These are phyloP conservation scores for Mycena leptocephala DNA, from an alignment of 768 basidiomycete species.

Conservation along the genomic window DNA sequence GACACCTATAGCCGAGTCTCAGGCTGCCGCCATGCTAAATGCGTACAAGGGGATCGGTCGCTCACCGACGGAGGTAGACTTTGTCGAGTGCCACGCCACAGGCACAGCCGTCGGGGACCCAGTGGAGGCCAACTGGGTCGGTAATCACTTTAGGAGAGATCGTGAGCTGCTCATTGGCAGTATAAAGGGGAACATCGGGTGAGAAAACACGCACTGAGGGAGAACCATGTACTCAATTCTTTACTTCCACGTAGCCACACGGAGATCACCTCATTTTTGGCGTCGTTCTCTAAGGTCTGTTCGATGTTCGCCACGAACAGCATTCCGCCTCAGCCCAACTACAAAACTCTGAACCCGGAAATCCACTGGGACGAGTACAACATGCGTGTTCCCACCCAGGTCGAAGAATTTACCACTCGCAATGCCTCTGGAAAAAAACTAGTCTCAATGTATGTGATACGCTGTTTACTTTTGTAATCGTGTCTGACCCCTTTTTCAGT, in stretches of 20 bases:
- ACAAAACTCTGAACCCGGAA: slow-evolving; percentile 50
- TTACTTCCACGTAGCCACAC: slow-evolving; percentile 39
- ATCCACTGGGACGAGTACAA: slow-evolving; percentile 51
- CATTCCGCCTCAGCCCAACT: slow-evolving; percentile 38
- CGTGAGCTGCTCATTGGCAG: slow-evolving; percentile 56
- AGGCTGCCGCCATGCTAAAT: slow-evolving; percentile 53
- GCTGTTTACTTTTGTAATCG: not conserved
- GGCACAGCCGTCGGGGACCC: slow-evolving; percentile 68
- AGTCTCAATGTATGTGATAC: not conserved
- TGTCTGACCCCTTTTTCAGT: slow-evolving; percentile 29
- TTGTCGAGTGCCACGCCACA: slow-evolving; percentile 68
- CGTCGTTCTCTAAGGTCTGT: slow-evolving; percentile 52
- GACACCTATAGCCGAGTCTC: slow-evolving; percentile 56
- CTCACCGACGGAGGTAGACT: slow-evolving; percentile 60
- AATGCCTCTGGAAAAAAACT: not conserved
- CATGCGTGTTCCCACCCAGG: not conserved
- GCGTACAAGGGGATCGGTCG: slow-evolving; percentile 52
- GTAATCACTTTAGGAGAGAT: slow-evolving; percentile 51
- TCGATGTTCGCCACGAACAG: slow-evolving; percentile 44
- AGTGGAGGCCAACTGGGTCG: slow-evolving; percentile 66
- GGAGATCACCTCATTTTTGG: slow-evolving; percentile 55
- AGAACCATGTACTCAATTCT: not conserved
- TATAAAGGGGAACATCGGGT: slow-evolving; percentile 66
- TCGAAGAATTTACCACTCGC: not conserved
- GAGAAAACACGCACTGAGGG: not conserved